Evolutionary conservation across 139 green algal species (phyloP).

Genomic region (Closterium sp.): DNA sequence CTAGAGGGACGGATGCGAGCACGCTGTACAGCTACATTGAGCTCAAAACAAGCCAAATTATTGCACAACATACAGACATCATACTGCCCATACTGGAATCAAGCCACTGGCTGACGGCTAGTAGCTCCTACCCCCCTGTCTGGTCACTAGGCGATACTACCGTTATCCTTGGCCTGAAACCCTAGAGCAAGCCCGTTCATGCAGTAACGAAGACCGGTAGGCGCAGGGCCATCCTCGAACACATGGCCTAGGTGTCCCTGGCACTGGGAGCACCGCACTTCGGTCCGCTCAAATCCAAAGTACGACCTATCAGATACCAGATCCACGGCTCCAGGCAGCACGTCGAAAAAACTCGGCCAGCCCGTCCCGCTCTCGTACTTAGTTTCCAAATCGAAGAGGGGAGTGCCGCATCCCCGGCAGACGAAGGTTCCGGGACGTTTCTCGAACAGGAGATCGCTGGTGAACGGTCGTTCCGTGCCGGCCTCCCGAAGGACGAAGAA

Average conservation of each 20-base stretch:
- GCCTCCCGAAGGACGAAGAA: background rate
- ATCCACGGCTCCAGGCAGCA: background rate
- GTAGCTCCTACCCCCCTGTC: too few species aligned
- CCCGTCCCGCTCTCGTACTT: conserved; percentile 71
- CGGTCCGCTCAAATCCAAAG: conserved; percentile 63
- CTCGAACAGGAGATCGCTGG: conserved; percentile 59
- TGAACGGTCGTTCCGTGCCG: conserved; percentile 6
- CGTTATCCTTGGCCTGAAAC: conserved; percentile 54
- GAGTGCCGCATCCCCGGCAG: conserved; percentile 61
- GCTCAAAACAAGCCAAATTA: too few species aligned
- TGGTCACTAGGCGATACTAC: background rate
- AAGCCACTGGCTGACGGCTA: too few species aligned
- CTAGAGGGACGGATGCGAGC: too few species aligned
- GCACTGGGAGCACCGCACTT: conserved; percentile 61
- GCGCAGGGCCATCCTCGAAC: conserved; percentile 50
- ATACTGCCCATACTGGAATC: too few species aligned
- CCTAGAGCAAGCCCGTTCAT: conserved; percentile 66
- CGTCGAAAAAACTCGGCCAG: conserved; percentile 56
- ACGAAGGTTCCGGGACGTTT: conserved; percentile 58
- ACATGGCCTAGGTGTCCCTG: conserved; percentile 55
- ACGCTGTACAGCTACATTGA: too few species aligned
- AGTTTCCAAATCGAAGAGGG: conserved; percentile 53
- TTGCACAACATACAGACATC: too few species aligned
- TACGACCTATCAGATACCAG: conserved; percentile 73
- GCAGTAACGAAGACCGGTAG: conserved; percentile 52